These are phyloP conservation scores for Alloascoidea hylecoeti DNA, from an alignment of 805 yeast genomes.

Conservation along the genomic window DNA sequence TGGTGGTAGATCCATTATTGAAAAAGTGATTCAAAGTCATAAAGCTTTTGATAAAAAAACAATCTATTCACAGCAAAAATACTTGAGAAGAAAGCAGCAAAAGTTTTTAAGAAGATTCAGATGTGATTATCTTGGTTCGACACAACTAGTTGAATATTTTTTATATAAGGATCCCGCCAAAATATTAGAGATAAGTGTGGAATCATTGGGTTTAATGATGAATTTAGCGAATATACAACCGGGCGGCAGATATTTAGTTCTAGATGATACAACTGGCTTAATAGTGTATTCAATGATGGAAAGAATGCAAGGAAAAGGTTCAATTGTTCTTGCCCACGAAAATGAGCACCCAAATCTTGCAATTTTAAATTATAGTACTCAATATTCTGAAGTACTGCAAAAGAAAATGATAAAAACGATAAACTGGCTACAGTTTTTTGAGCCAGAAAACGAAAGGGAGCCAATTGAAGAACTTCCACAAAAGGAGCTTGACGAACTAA, in stretches of 20 bases:
- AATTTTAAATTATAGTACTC: constrained; percentile 49
- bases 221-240: constrained; percentile 74
- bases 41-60: constrained; percentile 83
- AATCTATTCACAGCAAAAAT: constrained; percentile 80
- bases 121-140: constrained; percentile 59
- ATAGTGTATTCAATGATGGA: constrained; percentile 76
- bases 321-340: constrained; percentile 70
- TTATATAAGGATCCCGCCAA: constrained; percentile 62
- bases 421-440: constrained; percentile 67
- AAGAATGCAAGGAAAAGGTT: constrained; percentile 66
- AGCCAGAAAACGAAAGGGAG: constrained; percentile 51
- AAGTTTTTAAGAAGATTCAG: constrained; percentile 81
- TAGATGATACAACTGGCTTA: constrained; percentile 95
- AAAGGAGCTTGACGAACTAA: constrained; percentile 39
- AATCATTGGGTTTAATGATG: constrained; percentile 65
- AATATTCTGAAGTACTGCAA: constrained; percentile 29
- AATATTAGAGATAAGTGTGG: constrained; percentile 74
- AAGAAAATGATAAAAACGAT: constrained; percentile 49
- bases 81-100: constrained; percentile 80
- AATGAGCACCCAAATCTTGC: constrained; percentile 84
- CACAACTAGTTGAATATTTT: constrained; percentile 59
- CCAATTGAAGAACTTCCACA: constrained; percentile 25
- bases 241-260: constrained; percentile 76
- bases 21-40: constrained; percentile 72
- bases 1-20: constrained; percentile 66